A percentile compares a stretch with the other conserved stretches of the same genome.
These are phyloP conservation scores for Scenedesmus sp. DNA, from an alignment of 163 green algal genomes.

Conservation along the genomic window DNA sequence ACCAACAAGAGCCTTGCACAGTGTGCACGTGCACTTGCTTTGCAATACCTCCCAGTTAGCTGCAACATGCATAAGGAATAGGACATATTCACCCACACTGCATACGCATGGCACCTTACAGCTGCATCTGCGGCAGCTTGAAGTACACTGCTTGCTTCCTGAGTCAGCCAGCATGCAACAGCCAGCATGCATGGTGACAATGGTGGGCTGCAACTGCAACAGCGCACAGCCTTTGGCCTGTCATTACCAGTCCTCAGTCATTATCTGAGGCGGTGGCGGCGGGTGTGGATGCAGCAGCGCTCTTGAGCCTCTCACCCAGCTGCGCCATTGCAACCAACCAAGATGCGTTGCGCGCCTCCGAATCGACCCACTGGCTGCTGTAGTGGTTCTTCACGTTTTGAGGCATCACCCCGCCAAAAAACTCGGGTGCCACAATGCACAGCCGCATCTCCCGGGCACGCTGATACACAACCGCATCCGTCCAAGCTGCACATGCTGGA, in stretches of 20 bases:
- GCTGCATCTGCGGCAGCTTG: no score
- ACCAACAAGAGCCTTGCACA: no score
- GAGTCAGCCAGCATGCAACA: no score
- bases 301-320: neutral
- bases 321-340: neutral
- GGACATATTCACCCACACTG: no score
- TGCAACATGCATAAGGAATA: no score
- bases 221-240: no score
- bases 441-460: neutral
- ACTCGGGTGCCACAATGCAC: constrained; percentile 6
- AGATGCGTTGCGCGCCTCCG: neutral
- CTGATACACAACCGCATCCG: neutral
- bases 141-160: no score
- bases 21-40: no score
- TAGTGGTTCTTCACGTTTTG: constrained; percentile 21
- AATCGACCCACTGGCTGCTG: neutral
- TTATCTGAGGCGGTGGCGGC: neutral
- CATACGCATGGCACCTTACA: no score
- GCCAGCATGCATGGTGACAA: no score
- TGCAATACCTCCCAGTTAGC: no score
- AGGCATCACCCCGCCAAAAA: neutral
- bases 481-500: constrained; percentile 24
- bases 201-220: no score
- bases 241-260: neutral
- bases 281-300: neutral